Evolutionary conservation across 352 stramenopile genomes (phyloP), one percentile per base, ranked within the genome.

Genomic region (Thalassiosira exigua): DNA sequence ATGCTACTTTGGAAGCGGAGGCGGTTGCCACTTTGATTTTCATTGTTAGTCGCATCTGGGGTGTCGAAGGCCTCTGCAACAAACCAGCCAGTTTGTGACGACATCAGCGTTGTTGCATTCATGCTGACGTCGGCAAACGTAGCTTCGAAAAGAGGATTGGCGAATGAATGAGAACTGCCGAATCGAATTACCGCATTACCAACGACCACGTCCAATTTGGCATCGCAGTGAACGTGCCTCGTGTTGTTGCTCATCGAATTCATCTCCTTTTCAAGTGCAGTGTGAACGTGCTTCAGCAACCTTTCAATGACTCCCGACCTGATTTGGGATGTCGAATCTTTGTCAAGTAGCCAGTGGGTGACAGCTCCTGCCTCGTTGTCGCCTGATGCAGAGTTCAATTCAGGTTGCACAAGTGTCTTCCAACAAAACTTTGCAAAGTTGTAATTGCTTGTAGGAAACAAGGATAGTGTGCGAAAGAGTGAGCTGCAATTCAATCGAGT

Each of bases 401-500:
- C n/a, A 29, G 75, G 81, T 39, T 85, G 61, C 17, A 88, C 67
- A 27, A 85, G 27, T 56, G 72, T 65, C 27, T 73, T 85, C 81
- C 83, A 90, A 44, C 79, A 87, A 71, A 74, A 90, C 46, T 86
- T 87, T 1, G 79, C 79, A 77, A 90, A 90, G 44, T 87, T 54
- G 75, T 86, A 90, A 57, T 90, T 87, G 44, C 73, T 82, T 42
- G 26, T 21, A 29, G 24, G 14, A 39, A 22, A 0, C 17, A 52
- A 24, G 32, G 53, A 62, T 1, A 21, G 29, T 62, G 51, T 19
- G 9, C 27, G 29, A 65, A 22, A 1, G 42, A 50, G 57, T 41
- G 26, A 64, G 39, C 19, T 32, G 56, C 9, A 4, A n/a, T 3
- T 46, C 21, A 27, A 24, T 17, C 17, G 39, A 26, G 24, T 36